phyloP scores from a whole-genome alignment of 1,139 yeast genomes.

The Diutina pseudorugosa region DNA sequence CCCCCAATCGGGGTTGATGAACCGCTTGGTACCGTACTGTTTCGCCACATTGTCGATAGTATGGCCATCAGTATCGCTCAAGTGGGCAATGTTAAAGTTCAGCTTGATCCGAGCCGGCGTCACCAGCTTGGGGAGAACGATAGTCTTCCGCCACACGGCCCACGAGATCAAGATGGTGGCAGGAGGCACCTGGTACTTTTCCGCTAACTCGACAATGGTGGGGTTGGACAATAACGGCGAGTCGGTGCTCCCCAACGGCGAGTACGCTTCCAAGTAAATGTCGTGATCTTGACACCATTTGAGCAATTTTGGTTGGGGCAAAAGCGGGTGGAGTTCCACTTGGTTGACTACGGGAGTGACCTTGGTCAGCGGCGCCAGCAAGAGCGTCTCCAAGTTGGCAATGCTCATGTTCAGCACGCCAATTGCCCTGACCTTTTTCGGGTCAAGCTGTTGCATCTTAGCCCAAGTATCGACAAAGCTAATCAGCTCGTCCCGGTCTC shows the following conservation, averaged over 20 bases:
- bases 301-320: conserved; percentile 57
- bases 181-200: conserved; percentile 33
- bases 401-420: conserved; percentile 1
- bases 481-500: not conserved
- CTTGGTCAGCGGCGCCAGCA: conserved; percentile 4
- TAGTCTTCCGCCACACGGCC: conserved; percentile 59
- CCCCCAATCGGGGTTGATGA: conserved; percentile 10
- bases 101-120: conserved; percentile 45
- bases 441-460: conserved; percentile 9
- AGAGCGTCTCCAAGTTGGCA: not conserved
- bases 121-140: conserved; percentile 64
- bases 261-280: conserved; percentile 61
- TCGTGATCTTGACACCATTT: conserved; percentile 40
- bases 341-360: conserved; percentile 63
- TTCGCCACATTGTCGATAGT: not conserved
- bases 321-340: conserved; percentile 62
- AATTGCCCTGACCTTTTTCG: not conserved
- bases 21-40: conserved; percentile 9
- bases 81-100: conserved; percentile 40
- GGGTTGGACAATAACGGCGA: conserved; percentile 50
- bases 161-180: conserved; percentile 60
- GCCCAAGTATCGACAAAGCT: conserved; percentile 8
- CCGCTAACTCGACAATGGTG: conserved; percentile 38
- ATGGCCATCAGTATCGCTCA: conserved; percentile 18
- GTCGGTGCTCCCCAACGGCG: conserved; percentile 65